Evolutionary conservation across 2,329 filamentous ascomycete genomes (phyloP).

Genomic region (Juglanconis sp.): DNA sequence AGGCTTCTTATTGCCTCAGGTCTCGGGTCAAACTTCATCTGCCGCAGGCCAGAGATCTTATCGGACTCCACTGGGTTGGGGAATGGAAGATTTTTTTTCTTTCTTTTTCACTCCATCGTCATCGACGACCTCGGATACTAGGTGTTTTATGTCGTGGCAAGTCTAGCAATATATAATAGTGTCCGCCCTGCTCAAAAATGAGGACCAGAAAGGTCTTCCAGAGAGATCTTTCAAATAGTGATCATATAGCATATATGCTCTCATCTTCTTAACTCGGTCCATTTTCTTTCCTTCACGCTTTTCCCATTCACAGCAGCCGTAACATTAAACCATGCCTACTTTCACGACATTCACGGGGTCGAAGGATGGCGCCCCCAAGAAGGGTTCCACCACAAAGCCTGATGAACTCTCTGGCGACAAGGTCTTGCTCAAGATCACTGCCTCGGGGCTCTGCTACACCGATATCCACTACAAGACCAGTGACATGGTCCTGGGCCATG

Average conservation of each 20-base stretch:
- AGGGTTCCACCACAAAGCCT: constrained; percentile 17
- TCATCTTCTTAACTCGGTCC: no score
- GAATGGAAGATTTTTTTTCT: no score
- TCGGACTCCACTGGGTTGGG: no score
- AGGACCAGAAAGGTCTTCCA: no score
- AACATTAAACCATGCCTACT: constrained; percentile 9
- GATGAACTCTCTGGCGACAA: constrained; percentile 16
- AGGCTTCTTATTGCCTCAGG: background rate
- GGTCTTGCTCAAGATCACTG: constrained; percentile 19
- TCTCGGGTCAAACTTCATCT: background rate
- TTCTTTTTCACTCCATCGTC: no score
- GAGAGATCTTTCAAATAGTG: no score
- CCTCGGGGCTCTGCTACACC: constrained; percentile 21
- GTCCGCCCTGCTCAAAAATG: no score
- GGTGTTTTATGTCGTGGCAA: no score
- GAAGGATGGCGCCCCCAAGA: constrained; percentile 8
- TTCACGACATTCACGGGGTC: constrained; percentile 18
- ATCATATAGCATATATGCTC: no score
- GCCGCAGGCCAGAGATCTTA: no score
- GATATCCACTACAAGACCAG: constrained; percentile 19
- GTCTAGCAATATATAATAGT: no score
- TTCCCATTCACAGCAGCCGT: background rate
- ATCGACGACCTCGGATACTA: no score
- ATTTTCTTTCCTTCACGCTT: background rate
- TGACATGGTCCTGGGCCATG: constrained; percentile 44